Percentiles rank a stretch among this genome's conserved stretches.
Evolutionary conservation across 2,329 filamentous ascomycete genomes (phyloP).

Genomic region (Diaporthe sp.): DNA sequence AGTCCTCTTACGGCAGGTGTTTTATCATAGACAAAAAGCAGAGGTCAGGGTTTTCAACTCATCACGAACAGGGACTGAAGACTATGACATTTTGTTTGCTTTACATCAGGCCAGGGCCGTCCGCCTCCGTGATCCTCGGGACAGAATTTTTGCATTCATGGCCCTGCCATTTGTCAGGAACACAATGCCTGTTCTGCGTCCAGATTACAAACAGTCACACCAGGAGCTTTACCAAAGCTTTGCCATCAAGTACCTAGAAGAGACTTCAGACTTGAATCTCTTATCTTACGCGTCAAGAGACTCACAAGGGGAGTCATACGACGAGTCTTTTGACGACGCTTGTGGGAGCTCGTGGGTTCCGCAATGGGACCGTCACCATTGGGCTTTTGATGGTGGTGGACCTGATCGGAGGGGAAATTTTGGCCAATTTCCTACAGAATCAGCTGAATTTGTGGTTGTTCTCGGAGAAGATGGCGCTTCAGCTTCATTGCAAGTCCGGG

Average conservation of each 20-base stretch:
- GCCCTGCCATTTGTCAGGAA: neutral
- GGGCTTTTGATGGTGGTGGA: no score
- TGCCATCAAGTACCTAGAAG: neutral
- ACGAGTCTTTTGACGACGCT: rapidly evolving
- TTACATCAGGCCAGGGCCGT: neutral
- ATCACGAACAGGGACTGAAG: rapidly evolving
- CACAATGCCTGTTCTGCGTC: neutral
- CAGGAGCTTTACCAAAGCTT: neutral
- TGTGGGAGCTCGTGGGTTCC: neutral
- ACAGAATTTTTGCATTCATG: slow-evolving; percentile 30
- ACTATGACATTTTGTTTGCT: neutral
- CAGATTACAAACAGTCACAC: neutral
- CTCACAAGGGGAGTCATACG: no score
- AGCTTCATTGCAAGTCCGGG: neutral
- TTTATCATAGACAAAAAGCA: neutral
- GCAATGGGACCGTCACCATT: neutral
- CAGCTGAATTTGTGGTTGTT: neutral
- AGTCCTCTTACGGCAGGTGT: neutral
- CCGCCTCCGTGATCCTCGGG: neutral
- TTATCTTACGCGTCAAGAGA: neutral
- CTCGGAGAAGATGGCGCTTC: neutral
- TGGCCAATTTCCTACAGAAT: neutral
- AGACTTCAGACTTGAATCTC: neutral
- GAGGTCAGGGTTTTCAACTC: neutral
- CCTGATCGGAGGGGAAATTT: neutral